These are phyloP conservation scores for Phoma sp. DNA, from an alignment of 2,329 filamentous ascomycete species.

Conservation along the genomic window DNA sequence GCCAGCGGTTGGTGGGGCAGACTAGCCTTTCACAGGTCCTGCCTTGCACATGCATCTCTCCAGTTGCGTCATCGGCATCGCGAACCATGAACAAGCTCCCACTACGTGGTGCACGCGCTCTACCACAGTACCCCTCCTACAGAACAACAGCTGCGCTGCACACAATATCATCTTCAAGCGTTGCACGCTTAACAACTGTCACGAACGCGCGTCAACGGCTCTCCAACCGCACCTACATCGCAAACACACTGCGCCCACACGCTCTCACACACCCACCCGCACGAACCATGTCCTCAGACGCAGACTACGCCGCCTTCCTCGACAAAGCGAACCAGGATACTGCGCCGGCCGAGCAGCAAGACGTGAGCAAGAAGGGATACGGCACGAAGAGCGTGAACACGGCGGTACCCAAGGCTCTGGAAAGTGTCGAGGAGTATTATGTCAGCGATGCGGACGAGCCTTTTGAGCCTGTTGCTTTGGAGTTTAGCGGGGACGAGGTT, in stretches of 20 bases:
- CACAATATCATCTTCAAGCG: neutral
- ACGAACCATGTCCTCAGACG: slow-evolving; percentile 72
- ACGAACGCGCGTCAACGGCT: neutral
- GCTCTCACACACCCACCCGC: neutral
- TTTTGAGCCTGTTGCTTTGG: slow-evolving; percentile 77
- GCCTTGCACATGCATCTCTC: slow-evolving; percentile 19
- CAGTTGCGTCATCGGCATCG: slow-evolving; percentile 35
- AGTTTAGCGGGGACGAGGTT: slow-evolving; percentile 63
- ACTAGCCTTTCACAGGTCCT: neutral
- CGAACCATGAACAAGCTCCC: slow-evolving; percentile 26
- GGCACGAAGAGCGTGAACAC: slow-evolving; percentile 53
- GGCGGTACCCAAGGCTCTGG: slow-evolving; percentile 61
- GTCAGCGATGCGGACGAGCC: slow-evolving; percentile 84
- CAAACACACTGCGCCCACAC: neutral
- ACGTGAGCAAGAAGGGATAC: slow-evolving; percentile 32
- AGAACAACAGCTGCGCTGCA: neutral
- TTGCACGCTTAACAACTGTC: neutral
- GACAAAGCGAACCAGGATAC: slow-evolving; percentile 82
- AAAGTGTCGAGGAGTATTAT: slow-evolving; percentile 66
- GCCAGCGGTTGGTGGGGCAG: slow-evolving; percentile 10
- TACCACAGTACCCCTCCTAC: neutral
- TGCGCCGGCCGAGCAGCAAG: slow-evolving; percentile 31
- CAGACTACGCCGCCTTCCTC: slow-evolving; percentile 83
- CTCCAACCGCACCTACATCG: neutral
- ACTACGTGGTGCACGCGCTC: slow-evolving; percentile 14